Evolutionary conservation across 2,329 filamentous ascomycete species (phyloP), one percentile per base, ranked within the genome.

Genomic region (Orbilia oligospora): DNA sequence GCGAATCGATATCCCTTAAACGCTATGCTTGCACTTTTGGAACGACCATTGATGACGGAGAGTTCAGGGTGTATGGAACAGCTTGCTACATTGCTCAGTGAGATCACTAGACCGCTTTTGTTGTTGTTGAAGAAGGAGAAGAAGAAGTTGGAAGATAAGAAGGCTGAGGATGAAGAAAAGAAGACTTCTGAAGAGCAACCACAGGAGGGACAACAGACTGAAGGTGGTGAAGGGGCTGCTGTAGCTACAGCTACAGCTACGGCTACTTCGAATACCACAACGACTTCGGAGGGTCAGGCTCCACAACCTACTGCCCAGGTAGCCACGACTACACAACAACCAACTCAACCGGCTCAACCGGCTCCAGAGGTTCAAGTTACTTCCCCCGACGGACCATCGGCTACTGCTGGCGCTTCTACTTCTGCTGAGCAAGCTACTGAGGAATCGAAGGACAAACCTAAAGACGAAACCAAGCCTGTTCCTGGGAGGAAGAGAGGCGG

Each of bases 31-130:
- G 91, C 90, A 79, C 88, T 99, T 4, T 88, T 99, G 22, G 96
- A 98, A 83, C 92, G 96, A n/a, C 93, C 94, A 80, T 87, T 98
- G 79, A 94, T 99, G 80, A 97, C 97, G 86, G 96, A 99, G 85
- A 99, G 94, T 85, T 94, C 95, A n/a, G 88, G 91, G 5, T 95
- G 97, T 71, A 98, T 99, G 94, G 95, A 97, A 82, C 91, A 94
- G 80, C 88, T 99, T 27, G 96, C 96, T 1, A 91, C 91, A 80
- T 87, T 99, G 33, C 88, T 99, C 27, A 95, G 93, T 84, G 91
- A 92, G 80, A 93, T 98, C 71, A 99, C 96, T 0, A 88, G 92
- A 71, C 96, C 96, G 10, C 87, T 99, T 27, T 92, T 93, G 80
- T 90, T 91, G 36, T 87, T 97, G 24, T 90, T 97, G 81, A 92